Evolutionary conservation across 495 filamentous ascomycete genomes (phyloP).

Genomic region (Podospora appendiculata): DNA sequence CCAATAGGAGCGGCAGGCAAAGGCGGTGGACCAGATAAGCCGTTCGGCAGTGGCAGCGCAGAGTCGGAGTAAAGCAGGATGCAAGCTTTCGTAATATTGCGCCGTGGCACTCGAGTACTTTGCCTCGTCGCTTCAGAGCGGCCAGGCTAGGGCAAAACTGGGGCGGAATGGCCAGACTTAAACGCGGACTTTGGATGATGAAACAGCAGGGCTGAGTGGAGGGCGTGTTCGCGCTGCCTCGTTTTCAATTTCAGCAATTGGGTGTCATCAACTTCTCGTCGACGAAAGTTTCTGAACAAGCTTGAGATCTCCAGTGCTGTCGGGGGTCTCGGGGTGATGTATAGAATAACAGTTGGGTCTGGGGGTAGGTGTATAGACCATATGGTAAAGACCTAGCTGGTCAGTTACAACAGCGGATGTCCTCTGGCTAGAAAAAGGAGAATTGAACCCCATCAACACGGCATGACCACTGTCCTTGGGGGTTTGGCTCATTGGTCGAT

Average conservation of each 20-base stretch:
- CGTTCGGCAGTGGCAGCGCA: background rate
- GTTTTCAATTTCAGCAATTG: background rate
- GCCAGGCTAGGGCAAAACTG: background rate
- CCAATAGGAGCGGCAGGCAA: constrained; percentile 2
- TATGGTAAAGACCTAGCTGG: too few species aligned
- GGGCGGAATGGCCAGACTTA: background rate
- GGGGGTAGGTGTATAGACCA: too few species aligned
- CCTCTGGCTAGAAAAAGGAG: too few species aligned
- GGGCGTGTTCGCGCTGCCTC: background rate
- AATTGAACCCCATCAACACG: background rate
- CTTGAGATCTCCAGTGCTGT: background rate
- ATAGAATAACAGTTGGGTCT: background rate
- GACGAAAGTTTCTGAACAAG: background rate
- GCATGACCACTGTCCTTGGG: constrained; percentile 10
- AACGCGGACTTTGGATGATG: background rate
- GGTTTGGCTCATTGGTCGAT: constrained; percentile 13
- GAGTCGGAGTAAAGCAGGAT: background rate
- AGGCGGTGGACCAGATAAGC: constrained; percentile 4
- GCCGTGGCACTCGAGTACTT: too few species aligned
- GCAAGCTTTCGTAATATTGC: background rate
- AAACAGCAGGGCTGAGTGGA: background rate
- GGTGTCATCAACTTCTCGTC: background rate
- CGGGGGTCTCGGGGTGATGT: background rate
- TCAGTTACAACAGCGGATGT: too few species aligned
- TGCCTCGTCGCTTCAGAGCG: background rate